A percentile compares a stretch with the other conserved stretches of the same genome.
These are phyloP conservation scores for Nothopassalora personata DNA, from an alignment of 2,329 filamentous ascomycete species.

Conservation along the genomic window DNA sequence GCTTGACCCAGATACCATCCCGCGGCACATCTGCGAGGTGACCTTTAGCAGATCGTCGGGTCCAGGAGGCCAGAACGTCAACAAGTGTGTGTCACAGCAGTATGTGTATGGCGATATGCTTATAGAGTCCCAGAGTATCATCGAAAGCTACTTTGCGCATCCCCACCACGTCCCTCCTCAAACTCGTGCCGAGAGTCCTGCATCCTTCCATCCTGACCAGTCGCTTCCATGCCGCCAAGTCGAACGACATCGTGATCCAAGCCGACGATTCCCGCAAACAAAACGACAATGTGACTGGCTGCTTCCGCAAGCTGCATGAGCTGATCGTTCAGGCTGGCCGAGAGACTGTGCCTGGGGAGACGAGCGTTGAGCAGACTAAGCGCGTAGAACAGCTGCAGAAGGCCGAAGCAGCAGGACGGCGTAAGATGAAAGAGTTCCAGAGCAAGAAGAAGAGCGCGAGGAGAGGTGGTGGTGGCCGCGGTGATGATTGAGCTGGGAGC, in stretches of 20 bases:
- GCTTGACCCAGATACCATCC: constrained; percentile 51
- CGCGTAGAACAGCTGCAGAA: constrained; percentile 54
- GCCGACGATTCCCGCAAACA: constrained; percentile 60
- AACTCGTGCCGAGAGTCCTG: constrained; percentile 50
- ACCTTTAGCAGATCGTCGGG: constrained; percentile 61
- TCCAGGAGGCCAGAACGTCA: constrained; percentile 63
- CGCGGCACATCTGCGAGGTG: constrained; percentile 52
- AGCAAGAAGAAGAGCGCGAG: constrained; percentile 58
- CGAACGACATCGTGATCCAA: constrained; percentile 55
- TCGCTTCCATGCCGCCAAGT: constrained; percentile 52
- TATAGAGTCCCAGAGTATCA: constrained; percentile 48
- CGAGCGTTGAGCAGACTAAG: constrained; percentile 50
- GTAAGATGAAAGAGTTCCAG: constrained; percentile 55
- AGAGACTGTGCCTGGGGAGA: constrained; percentile 54
- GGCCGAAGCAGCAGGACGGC: constrained; percentile 52
- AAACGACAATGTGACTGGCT: constrained; percentile 53
- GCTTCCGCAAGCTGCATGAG: constrained; percentile 54
- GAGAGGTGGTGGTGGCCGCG: constrained; percentile 33
- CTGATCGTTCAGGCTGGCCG: constrained; percentile 49
- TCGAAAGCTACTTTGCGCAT: constrained; percentile 62
- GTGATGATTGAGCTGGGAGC: constrained; percentile 27
- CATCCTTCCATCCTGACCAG: constrained; percentile 49
- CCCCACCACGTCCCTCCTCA: constrained; percentile 48
- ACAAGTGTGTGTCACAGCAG: constrained; percentile 51
- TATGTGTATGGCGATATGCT: background rate